Evolutionary conservation across 768 basidiomycete genomes (phyloP).

Genomic region (Phlegmacium glaucopus): DNA sequence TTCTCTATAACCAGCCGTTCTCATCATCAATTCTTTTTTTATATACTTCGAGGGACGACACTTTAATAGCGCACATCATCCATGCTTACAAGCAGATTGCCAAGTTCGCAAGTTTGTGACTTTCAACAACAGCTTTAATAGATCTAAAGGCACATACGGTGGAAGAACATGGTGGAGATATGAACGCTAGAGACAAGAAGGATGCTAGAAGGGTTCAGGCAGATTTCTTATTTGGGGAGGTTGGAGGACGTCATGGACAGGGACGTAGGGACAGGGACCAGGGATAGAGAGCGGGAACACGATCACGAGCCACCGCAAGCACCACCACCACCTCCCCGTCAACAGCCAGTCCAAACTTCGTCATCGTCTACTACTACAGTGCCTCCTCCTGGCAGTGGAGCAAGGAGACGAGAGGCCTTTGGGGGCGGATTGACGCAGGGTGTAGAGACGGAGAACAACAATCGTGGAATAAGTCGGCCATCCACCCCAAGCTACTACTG

Average conservation of each 20-base stretch:
- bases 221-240: slow-evolving; percentile 61
- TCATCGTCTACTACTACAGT: slow-evolving; percentile 14
- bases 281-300: slow-evolving; percentile 40
- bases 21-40: too few species aligned
- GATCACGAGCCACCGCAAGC: slow-evolving; percentile 41
- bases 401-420: slow-evolving; percentile 59
- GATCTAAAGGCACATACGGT: slow-evolving; percentile 94
- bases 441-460: slow-evolving; percentile 15
- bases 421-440: slow-evolving; percentile 53
- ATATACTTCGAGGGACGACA: slow-evolving; percentile 74
- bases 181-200: slow-evolving; percentile 66
- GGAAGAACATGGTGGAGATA: slow-evolving; percentile 72
- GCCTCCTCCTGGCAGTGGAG: slow-evolving; percentile 27
- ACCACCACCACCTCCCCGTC: slow-evolving; percentile 28
- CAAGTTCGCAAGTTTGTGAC: slow-evolving; percentile 92
- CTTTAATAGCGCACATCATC: slow-evolving; percentile 71
- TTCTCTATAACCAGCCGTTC: not conserved
- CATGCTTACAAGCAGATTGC: slow-evolving; percentile 73
- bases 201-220: slow-evolving; percentile 70
- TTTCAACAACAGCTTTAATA: slow-evolving; percentile 80
- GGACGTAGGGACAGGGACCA: slow-evolving; percentile 33
- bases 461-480: slow-evolving; percentile 26
- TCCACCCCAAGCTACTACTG: slow-evolving; percentile 39
- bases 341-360: slow-evolving; percentile 19
- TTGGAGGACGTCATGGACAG: slow-evolving; percentile 37